Evolutionary conservation across 2,329 filamentous ascomycete species (phyloP).

Genomic region (Colletotrichum orbiculare): DNA sequence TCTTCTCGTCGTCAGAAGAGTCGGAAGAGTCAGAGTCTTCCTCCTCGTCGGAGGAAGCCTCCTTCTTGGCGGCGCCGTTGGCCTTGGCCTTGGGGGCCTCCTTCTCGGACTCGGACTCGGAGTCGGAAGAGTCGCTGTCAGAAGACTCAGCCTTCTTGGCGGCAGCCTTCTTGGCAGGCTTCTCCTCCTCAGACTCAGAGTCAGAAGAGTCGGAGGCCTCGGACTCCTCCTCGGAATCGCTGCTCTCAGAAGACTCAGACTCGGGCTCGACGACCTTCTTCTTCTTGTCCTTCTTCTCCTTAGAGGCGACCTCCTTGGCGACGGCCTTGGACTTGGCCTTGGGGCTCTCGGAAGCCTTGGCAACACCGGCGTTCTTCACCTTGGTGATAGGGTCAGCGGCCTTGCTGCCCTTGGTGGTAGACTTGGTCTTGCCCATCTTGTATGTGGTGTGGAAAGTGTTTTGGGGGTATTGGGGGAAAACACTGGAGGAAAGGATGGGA

Average conservation of each 20-base stretch:
- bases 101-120: slow-evolving; percentile 51
- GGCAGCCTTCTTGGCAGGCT: background rate
- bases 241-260: slow-evolving; percentile 40
- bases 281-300: slow-evolving; percentile 58
- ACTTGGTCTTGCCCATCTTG: slow-evolving; percentile 72
- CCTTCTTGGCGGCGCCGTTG: slow-evolving; percentile 50
- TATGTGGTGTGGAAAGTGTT: background rate
- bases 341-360: slow-evolving; percentile 73
- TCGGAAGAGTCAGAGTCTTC: slow-evolving; percentile 44
- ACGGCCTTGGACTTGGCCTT: slow-evolving; percentile 75
- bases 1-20: slow-evolving; percentile 46
- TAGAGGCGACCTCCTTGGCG: slow-evolving; percentile 68
- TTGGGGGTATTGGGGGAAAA: slow-evolving; percentile 2
- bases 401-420: slow-evolving; percentile 62
- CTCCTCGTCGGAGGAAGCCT: slow-evolving; percentile 45
- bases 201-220: slow-evolving; percentile 41
- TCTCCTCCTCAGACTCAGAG: slow-evolving; percentile 41
- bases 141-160: slow-evolving; percentile 31
- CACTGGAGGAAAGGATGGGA: slow-evolving; percentile 6
- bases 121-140: slow-evolving; percentile 48
- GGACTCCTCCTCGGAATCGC: slow-evolving; percentile 22
- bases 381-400: slow-evolving; percentile 60
- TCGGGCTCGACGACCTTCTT: slow-evolving; percentile 48
- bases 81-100: slow-evolving; percentile 47
- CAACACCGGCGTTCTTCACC: slow-evolving; percentile 75